These are phyloP conservation scores for Zygotorulaspora chibaensis DNA, from an alignment of 805 yeast species.

Conservation along the genomic window DNA sequence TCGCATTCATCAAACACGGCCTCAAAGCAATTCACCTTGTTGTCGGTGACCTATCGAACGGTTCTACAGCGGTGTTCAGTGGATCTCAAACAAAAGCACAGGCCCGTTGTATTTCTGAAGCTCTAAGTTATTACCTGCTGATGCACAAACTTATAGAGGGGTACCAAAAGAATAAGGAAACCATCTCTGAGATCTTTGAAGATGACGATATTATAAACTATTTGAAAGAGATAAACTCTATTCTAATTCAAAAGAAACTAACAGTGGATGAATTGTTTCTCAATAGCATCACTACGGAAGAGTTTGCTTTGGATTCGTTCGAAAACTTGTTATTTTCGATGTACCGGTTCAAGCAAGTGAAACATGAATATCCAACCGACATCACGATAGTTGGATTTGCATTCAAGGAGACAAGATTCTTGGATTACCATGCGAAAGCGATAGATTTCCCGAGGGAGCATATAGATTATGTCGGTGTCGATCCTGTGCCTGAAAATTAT, in stretches of 20 bases:
- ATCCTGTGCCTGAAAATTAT: constrained; percentile 47
- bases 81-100: constrained; percentile 70
- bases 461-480: constrained; percentile 51
- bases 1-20: constrained; percentile 61
- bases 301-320: constrained; percentile 73
- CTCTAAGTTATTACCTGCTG: constrained; percentile 50
- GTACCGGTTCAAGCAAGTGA: constrained; percentile 46
- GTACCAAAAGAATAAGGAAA: constrained; percentile 9
- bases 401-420: constrained; percentile 61
- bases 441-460: constrained; percentile 39
- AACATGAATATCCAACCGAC: constrained; percentile 44
- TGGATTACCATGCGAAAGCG: constrained; percentile 50
- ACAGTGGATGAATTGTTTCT: constrained; percentile 17
- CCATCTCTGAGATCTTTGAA: constrained; percentile 8
- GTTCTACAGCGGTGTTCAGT: constrained; percentile 43
- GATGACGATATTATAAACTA: constrained; percentile 11
- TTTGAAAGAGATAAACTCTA: constrained; percentile 5
- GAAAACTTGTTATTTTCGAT: constrained; percentile 68
- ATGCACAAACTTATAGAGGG: constrained; percentile 34
- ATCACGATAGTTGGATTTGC: constrained; percentile 69
- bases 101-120: constrained; percentile 56
- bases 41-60: constrained; percentile 24
- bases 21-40: constrained; percentile 40
- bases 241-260: constrained; percentile 6
- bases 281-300: constrained; percentile 48